Evolutionary conservation across 2,329 filamentous ascomycete species (phyloP).

Genomic region (Aspergillus ochraceus): DNA sequence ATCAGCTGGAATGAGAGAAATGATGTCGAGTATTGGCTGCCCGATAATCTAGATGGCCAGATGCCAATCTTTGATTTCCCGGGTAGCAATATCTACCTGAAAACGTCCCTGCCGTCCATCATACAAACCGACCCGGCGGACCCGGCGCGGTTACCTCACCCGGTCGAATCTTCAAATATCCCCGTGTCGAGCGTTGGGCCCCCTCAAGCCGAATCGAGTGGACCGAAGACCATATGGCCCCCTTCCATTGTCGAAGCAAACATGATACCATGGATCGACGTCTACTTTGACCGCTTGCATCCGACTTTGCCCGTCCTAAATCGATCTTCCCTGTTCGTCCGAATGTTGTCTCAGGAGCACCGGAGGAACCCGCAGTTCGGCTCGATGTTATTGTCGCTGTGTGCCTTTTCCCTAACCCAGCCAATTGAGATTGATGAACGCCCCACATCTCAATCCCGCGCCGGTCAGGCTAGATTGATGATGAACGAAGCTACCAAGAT

Average conservation of each 20-base stretch:
- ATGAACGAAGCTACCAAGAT: constrained; percentile 47
- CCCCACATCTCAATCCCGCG: constrained; percentile 34
- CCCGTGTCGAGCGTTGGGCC: constrained; percentile 20
- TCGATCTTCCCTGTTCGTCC: constrained; percentile 42
- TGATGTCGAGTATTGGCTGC: constrained; percentile 37
- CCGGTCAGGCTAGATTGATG: constrained; percentile 41
- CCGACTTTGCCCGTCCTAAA: constrained; percentile 45
- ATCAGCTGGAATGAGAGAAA: constrained; percentile 30
- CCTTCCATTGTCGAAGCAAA: constrained; percentile 41
- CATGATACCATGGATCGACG: constrained; percentile 44
- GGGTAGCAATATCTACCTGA: constrained; percentile 38
- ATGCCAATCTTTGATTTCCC: constrained; percentile 34
- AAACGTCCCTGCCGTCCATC: constrained; percentile 35
- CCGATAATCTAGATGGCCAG: constrained; percentile 34
- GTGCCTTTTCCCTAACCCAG: constrained; percentile 47
- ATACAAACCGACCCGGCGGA: constrained; percentile 27
- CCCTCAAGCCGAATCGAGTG: constrained; percentile 21
- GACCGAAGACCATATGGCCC: constrained; percentile 37
- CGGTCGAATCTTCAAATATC: constrained; percentile 18
- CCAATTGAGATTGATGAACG: constrained; percentile 47
- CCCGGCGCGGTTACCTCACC: constrained; percentile 20
- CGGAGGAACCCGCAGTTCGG: constrained; percentile 45
- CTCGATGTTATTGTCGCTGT: constrained; percentile 44
- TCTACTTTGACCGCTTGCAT: constrained; percentile 47
- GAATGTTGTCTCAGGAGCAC: constrained; percentile 45